These are phyloP conservation scores for Ascochyta clinopodiicola DNA, from an alignment of 2,329 filamentous ascomycete genomes.

Conservation along the genomic window DNA sequence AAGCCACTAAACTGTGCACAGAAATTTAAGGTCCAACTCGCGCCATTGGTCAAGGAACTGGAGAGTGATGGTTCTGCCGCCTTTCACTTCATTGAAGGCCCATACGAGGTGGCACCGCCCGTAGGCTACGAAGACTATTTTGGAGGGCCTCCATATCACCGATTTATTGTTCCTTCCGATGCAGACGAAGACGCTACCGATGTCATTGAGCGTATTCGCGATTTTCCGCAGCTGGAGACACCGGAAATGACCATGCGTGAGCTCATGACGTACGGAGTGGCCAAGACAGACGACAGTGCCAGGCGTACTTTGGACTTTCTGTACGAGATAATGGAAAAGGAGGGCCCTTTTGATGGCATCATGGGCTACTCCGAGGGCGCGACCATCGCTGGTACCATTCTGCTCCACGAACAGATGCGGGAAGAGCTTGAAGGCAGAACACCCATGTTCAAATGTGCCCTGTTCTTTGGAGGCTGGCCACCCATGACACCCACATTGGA, in stretches of 20 bases:
- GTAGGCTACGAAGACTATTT: slow-evolving; percentile 39
- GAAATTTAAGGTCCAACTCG: slow-evolving; percentile 39
- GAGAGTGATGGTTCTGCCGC: slow-evolving; percentile 27
- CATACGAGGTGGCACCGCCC: slow-evolving; percentile 31
- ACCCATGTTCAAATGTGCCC: slow-evolving; percentile 51
- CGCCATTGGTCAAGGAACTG: slow-evolving; percentile 35
- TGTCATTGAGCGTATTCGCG: slow-evolving; percentile 56
- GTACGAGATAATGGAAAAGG: slow-evolving; percentile 28
- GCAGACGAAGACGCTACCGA: slow-evolving; percentile 25
- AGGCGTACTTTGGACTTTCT: slow-evolving; percentile 28
- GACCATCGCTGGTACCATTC: slow-evolving; percentile 57
- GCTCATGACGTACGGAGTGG: slow-evolving; percentile 51
- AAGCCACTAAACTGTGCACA: slow-evolving; percentile 3
- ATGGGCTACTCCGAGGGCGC: slow-evolving; percentile 69
- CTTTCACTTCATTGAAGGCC: slow-evolving; percentile 37
- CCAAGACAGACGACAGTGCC: slow-evolving; percentile 36
- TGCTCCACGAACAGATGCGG: slow-evolving; percentile 32
- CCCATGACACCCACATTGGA: slow-evolving; percentile 44
- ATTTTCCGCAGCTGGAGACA: slow-evolving; percentile 60
- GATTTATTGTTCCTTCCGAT: slow-evolving; percentile 31
- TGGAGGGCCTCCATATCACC: slow-evolving; percentile 36
- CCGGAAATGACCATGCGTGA: slow-evolving; percentile 64
- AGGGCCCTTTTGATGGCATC: slow-evolving; percentile 57
- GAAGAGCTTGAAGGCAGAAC: slow-evolving; percentile 24
- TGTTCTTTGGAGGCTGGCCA: slow-evolving; percentile 59